These are phyloP conservation scores for Podaxis mareebaensis DNA, from an alignment of 768 basidiomycete species.

Conservation along the genomic window DNA sequence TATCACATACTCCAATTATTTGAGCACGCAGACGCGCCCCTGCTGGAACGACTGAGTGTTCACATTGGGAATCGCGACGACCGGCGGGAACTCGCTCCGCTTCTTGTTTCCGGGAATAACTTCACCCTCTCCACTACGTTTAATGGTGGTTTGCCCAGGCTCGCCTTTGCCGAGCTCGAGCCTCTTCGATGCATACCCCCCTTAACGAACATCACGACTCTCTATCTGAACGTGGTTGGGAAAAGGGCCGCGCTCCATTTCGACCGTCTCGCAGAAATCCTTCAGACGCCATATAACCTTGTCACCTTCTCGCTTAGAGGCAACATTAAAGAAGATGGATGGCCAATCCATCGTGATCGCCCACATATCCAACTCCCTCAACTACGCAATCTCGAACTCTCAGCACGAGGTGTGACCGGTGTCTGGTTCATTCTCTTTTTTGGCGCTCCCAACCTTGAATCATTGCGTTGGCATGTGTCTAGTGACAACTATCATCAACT, in stretches of 20 bases:
- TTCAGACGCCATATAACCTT: conserved; percentile 25
- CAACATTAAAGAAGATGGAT: conserved; percentile 17
- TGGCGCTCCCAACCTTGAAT: conserved; percentile 31
- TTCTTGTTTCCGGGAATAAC: neutral
- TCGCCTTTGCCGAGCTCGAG: conserved; percentile 29
- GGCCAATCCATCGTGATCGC: conserved; percentile 21
- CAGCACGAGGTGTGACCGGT: conserved; percentile 24
- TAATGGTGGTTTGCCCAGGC: conserved; percentile 22
- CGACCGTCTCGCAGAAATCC: conserved; percentile 20
- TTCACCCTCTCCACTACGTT: conserved; percentile 19
- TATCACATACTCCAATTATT: conserved; percentile 25
- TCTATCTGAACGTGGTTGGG: conserved; percentile 28
- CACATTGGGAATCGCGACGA: neutral
- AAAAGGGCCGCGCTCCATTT: conserved; percentile 17
- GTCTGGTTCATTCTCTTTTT: conserved; percentile 30
- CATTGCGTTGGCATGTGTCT: conserved; percentile 35
- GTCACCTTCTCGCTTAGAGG: conserved; percentile 33
- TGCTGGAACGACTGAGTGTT: conserved; percentile 28
- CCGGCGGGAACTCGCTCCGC: neutral
- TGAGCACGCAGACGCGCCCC: conserved; percentile 21
- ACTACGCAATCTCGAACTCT: conserved; percentile 28
- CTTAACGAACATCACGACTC: conserved; percentile 31
- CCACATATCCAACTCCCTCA: conserved; percentile 24
- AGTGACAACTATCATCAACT: conserved; percentile 24
- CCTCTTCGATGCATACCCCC: conserved; percentile 26